Base-by-base conservation (phyloP, 805 yeast genomes). In the Candida argentea region DNA sequence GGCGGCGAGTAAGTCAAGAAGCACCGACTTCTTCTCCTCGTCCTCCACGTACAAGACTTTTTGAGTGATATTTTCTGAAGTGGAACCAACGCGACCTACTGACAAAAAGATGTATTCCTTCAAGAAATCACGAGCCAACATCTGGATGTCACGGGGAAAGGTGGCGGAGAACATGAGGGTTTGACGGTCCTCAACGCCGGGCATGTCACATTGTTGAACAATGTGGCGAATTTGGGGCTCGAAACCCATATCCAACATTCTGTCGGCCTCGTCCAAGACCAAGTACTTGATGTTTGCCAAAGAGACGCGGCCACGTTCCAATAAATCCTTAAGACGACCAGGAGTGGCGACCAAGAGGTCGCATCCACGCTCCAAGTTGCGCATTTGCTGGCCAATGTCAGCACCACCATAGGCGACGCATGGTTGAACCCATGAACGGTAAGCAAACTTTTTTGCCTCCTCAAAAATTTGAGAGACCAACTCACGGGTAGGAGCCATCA, bases 161-260 rank as follows among this genome's bases (percentile, higher is more conserved):
- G 99, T 91, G 46, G 98, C 99, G 21, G 95, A 84, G 66, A 91
- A 91, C 94, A 91, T 84, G 50, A 91, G 75, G 22, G 99, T 91
- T 67, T 91, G 98, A 68, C 99, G 81, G 48, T 80, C 71, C 36
- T 72, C 66, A 32, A 83, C 93, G 40, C 68, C 76, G 38, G 99
- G 96, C 98, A 91, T 91, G 58, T 86, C 97, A 69, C 93, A 87
- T 43, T 82, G 94, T 62, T 89, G 93, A 38, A 91, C 98, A 52
- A 91, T 89, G 58, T 86, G 82, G 74, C 98, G 84, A 55, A 91
- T 91, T 72, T 91, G 98, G 42, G 96, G 96, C 70, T 91, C 98
- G 67, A 91, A 91, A 73, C 98, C 98, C 97, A 91, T 91, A 76
- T 91, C 98, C 66, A 91, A 77, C 98, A 91, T 91, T 70, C 98